A percentile compares a stretch with the other conserved stretches of the same genome.
phyloP scores from a whole-genome alignment of 805 yeast species.

The Candida dendrica region DNA sequence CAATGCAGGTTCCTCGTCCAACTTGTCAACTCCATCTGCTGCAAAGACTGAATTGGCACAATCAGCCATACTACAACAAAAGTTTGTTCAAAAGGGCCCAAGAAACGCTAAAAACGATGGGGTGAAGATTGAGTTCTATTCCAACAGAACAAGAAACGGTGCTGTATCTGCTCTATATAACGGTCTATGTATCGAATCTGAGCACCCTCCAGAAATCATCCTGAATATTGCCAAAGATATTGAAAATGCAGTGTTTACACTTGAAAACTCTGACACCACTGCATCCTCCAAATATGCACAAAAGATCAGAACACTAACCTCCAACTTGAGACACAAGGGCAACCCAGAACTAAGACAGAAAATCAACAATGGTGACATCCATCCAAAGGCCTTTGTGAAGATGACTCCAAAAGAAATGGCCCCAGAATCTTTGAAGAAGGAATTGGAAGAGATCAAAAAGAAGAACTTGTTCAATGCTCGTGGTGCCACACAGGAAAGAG shows the following conservation, averaged over 20 bases:
- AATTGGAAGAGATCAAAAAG: slow-evolving; percentile 77
- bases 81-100: slow-evolving; percentile 46
- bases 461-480: slow-evolving; percentile 93
- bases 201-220: slow-evolving; percentile 51
- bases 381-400: slow-evolving; percentile 56
- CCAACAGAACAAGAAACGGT: slow-evolving; percentile 74
- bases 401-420: slow-evolving; percentile 97
- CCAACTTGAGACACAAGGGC: slow-evolving; percentile 82
- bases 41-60: slow-evolving; percentile 13
- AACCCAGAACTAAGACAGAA: slow-evolving; percentile 78
- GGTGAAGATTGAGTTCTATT: slow-evolving; percentile 59
- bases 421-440: slow-evolving; percentile 81
- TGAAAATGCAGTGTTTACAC: slow-evolving; percentile 61
- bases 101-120: slow-evolving; percentile 81
- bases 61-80: slow-evolving; percentile 21
- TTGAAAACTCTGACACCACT: slow-evolving; percentile 48
- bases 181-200: slow-evolving; percentile 79
- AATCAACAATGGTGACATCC: slow-evolving; percentile 59
- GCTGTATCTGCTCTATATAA: slow-evolving; percentile 81
- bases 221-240: slow-evolving; percentile 60
- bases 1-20: slow-evolving; percentile 2
- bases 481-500: slow-evolving; percentile 93
- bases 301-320: slow-evolving; percentile 77
- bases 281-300: slow-evolving; percentile 59
- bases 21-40: slow-evolving; percentile 4